These are phyloP conservation scores for Sphenostylis stenocarpa DNA, from an alignment of 306 rosid genomes.

Conservation along the genomic window DNA sequence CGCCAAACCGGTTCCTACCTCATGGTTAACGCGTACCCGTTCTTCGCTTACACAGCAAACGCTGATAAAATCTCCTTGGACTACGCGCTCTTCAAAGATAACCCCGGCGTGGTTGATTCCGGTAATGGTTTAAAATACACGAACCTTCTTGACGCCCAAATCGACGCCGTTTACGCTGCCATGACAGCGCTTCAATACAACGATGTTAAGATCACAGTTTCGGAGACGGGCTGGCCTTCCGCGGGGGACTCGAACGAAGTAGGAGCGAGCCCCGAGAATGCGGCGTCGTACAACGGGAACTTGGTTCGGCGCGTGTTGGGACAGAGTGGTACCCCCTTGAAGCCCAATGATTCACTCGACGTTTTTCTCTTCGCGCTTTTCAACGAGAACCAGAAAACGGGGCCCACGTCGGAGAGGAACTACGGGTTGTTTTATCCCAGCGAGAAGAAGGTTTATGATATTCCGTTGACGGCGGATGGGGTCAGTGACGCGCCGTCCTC, in stretches of 20 bases:
- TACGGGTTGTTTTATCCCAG: constrained; percentile 77
- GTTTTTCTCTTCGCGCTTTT: constrained; percentile 73
- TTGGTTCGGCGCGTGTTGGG: constrained; percentile 53
- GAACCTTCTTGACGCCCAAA: constrained; percentile 66
- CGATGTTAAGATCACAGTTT: constrained; percentile 51
- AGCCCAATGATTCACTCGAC: constrained; percentile 44
- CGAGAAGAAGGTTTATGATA: constrained; percentile 58
- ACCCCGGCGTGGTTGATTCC: constrained; percentile 69
- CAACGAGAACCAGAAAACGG: constrained; percentile 69
- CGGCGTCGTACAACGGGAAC: constrained; percentile 84
- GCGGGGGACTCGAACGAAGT: constrained; percentile 65
- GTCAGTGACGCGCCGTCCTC: neutral
- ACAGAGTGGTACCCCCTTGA: constrained; percentile 66
- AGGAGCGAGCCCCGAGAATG: constrained; percentile 62
- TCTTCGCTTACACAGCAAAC: constrained; percentile 64
- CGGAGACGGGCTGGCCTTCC: constrained; percentile 93
- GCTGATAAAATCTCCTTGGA: constrained; percentile 52
- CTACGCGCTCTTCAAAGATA: constrained; percentile 60
- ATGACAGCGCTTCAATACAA: constrained; percentile 60
- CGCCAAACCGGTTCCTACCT: constrained; percentile 58
- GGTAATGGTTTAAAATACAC: constrained; percentile 65
- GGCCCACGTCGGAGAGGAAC: constrained; percentile 82
- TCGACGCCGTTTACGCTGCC: constrained; percentile 89
- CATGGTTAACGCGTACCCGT: constrained; percentile 81
- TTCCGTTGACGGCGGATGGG: constrained; percentile 42